Evolutionary conservation across 495 filamentous ascomycete genomes (phyloP), one percentile per base, ranked within the genome.

Genomic region (Amphirosellinia nigrospora): DNA sequence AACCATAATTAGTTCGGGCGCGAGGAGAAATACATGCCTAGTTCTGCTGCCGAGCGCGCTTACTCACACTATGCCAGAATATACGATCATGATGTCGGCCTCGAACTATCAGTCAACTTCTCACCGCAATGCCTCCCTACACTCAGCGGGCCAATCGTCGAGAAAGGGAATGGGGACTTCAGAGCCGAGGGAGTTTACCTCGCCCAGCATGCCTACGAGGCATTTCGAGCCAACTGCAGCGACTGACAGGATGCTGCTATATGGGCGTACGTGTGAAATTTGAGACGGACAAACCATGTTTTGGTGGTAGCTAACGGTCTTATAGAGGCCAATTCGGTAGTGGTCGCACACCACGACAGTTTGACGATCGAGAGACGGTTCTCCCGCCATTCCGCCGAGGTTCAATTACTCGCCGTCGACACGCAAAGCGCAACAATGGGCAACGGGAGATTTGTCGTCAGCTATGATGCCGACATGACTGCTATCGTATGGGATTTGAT

Each of bases 401-500:
- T 99, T 19, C 83, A 89, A 34, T 87, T 97, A 71, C 87, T 99
- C 32, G 90, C 92, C 28, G 93, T 94, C 61, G 96, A 99, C 78
- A 98, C 96, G 81, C 89, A 92, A 64, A 98, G 94, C 80, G 95
- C 97, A 68, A 86, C 97, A 65, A 85, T 90, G 62, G 94, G 94
- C 43, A 89, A 91, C 0, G 95, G 95, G 15, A 83, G 94, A 71
- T 81, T 97, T 70, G 94, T 97, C 10, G 92, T 98, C 59, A 98
- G 94, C 82, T 96, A 97, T 73, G 96, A 99, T 86, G 87, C 86
- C 36, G 92, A 93, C 34, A 92, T 93, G 80, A 97, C 93, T 5
- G 94, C 94, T 1, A 97, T 98, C 75, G 93, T 99, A 26, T 99
- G 96, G 96, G 95, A 98, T 82, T 85, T 97, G 39, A 89, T 97